Conservation (phyloP, 2,329 filamentous ascomycete species). For the Hypoxylon sp. region DNA sequence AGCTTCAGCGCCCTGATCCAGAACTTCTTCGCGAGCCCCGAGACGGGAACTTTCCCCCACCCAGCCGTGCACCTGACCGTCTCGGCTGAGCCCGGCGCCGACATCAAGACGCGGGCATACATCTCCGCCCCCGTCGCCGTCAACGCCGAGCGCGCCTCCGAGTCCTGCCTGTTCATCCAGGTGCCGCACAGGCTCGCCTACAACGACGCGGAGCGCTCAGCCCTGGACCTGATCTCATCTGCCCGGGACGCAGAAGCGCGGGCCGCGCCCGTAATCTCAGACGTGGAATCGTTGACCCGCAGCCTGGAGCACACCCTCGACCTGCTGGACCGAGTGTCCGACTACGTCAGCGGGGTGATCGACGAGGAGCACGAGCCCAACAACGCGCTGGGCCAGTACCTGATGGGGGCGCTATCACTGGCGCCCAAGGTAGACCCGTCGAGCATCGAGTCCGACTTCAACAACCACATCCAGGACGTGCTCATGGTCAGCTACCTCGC, state of each 20-base stretch:
- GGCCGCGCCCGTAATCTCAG: slow-evolving; percentile 80
- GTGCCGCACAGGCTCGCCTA: slow-evolving; percentile 96
- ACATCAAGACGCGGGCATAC: slow-evolving; percentile 92
- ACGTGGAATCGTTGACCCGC: slow-evolving; percentile 90
- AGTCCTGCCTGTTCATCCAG: slow-evolving; percentile 97
- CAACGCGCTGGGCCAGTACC: slow-evolving; percentile 91
- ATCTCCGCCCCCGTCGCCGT: slow-evolving; percentile 96
- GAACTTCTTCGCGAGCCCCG: slow-evolving; percentile 98
- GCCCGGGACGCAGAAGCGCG: slow-evolving; percentile 86
- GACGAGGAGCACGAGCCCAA: slow-evolving; percentile 94
- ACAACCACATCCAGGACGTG: slow-evolving; percentile 99
- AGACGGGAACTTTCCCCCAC: slow-evolving; percentile 96
- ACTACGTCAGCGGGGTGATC: slow-evolving; percentile 92
- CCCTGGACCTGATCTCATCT: slow-evolving; percentile 84
- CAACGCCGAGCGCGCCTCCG: slow-evolving; percentile 92
- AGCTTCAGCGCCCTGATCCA: slow-evolving; percentile 98
- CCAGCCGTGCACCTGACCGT: slow-evolving; percentile 98
- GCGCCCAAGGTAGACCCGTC: slow-evolving; percentile 93
- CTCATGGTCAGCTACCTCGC: slow-evolving; percentile 98
- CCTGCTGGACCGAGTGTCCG: slow-evolving; percentile 90
- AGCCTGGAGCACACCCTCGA: slow-evolving; percentile 89
- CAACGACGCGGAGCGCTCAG: slow-evolving; percentile 74
- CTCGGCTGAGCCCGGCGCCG: slow-evolving; percentile 87
- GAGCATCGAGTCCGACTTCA: slow-evolving; percentile 97
- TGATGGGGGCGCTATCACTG: slow-evolving; percentile 92